Percentiles rank a stretch among this genome's conserved stretches.
phyloP scores from a whole-genome alignment of 768 basidiomycete species.

The Fomitopsis pulvina region DNA sequence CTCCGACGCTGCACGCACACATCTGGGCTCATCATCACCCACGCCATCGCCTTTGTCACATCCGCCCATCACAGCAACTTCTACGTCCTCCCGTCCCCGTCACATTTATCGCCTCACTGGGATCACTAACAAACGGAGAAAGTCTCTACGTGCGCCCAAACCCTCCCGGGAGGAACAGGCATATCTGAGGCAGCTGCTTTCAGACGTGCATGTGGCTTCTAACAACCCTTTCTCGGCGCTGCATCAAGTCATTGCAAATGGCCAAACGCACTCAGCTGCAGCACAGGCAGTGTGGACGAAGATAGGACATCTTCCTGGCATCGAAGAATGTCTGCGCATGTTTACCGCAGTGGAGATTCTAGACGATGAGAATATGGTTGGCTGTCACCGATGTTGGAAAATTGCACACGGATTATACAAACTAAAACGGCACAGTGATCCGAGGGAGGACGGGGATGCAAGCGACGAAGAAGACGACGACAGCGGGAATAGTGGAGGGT shows the following conservation, averaged over 20 bases:
- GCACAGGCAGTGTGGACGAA: constrained; percentile 38
- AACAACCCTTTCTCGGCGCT: constrained; percentile 46
- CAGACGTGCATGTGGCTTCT: constrained; percentile 46
- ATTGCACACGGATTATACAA: constrained; percentile 63
- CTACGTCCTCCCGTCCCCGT: not conserved
- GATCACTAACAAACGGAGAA: constrained; percentile 11
- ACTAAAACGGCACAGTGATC: constrained; percentile 12
- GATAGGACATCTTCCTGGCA: constrained; percentile 43
- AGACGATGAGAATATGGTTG: constrained; percentile 92
- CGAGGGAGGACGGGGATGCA: constrained; percentile 11
- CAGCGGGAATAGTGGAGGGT: constrained; percentile 18
- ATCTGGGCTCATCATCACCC: not conserved
- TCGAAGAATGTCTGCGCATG: constrained; percentile 76
- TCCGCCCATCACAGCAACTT: constrained; percentile 1
- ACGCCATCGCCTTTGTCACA: constrained; percentile 4
- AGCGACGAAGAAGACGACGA: constrained; percentile 16
- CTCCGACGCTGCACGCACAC: constrained; percentile 1
- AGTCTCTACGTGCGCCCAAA: constrained; percentile 46
- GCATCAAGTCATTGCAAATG: constrained; percentile 23
- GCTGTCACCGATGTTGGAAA: constrained; percentile 93
- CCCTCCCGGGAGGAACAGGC: constrained; percentile 50
- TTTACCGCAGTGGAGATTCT: constrained; percentile 93
- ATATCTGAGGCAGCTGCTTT: constrained; percentile 64
- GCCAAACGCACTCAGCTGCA: constrained; percentile 21
- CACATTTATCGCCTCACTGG: constrained; percentile 1